Evolutionary conservation across 352 stramenopile species (phyloP), one percentile per base, ranked within the genome.

Genomic region (Globisporangium canariense): DNA sequence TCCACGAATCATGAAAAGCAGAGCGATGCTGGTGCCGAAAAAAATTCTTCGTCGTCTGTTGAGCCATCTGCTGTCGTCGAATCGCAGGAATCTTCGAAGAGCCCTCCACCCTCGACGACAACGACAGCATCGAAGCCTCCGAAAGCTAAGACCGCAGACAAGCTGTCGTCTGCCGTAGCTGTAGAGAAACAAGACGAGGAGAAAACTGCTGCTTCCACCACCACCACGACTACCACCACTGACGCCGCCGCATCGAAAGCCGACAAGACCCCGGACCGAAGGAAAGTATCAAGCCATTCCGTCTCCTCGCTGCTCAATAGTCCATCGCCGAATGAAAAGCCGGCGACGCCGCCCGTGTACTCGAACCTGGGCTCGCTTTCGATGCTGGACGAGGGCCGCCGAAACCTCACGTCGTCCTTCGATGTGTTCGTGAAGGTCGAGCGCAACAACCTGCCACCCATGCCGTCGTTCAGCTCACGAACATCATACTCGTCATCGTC

Each of bases 301-400:
- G 76, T 92, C n/a, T 88, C 84, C 51, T 81, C 83, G 52, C 73
- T 92, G 49, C 67, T 92, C 45, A 92, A 92, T 66, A 90, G 78
- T 52, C 77, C 83, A 16, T 76, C 79, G 32, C 70, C 77, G 41
- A 83, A 84, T 38, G 74, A 80, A 41, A 61, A 68, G 34, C 58
- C 65, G n/a, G 38, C 56, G n/a, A 74, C 71, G 45, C 41, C 38
- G 5, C 58, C 47, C 16, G 13, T 75, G 70, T 51, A 83, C 71
- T 10, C 57, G 30, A 66, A 68, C 2, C 46, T 82, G 16, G 60
- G 62, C 2, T 80, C 78, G 41, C 58, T 85, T 30, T 74, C 71
- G 16, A 71, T 83, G 66, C 43, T 85, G 40, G 69, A 78, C 46
- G 59, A 60, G 50, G 51, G 41, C 11, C 65, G 47, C 18, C 62